phyloP scores from a whole-genome alignment of 2,329 filamentous ascomycete genomes.

The Penicillium sumatraense region DNA sequence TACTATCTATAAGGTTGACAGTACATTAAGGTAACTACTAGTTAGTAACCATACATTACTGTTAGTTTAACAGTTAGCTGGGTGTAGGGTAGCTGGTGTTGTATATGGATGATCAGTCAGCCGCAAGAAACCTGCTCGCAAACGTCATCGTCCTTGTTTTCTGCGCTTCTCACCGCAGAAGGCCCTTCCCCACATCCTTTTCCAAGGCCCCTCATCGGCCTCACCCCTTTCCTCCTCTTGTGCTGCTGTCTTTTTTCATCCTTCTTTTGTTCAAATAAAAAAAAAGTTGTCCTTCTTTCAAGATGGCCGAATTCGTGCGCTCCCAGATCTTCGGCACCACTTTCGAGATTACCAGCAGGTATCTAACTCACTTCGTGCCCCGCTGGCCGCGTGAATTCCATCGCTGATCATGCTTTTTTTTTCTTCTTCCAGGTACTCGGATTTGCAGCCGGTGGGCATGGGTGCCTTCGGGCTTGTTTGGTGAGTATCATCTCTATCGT shows the following conservation, averaged over 20 bases:
- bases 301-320: slow-evolving; percentile 98
- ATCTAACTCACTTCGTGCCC: slow-evolving; percentile 32
- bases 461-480: slow-evolving; percentile 98
- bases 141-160: slow-evolving; percentile 29
- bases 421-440: slow-evolving; percentile 74
- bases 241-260: slow-evolving; percentile 2
- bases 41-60: too few species aligned
- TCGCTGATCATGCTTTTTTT: not conserved
- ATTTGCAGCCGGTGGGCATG: slow-evolving; percentile 98
- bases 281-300: slow-evolving; percentile 41
- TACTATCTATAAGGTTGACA: too few species aligned
- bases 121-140: slow-evolving; percentile 1
- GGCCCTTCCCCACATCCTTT: slow-evolving; percentile 35
- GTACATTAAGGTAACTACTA: too few species aligned
- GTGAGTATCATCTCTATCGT: slow-evolving; percentile 55
- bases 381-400: not conserved
- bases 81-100: too few species aligned
- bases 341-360: slow-evolving; percentile 99
- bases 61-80: too few species aligned
- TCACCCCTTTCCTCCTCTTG: slow-evolving; percentile 17
- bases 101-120: not conserved
- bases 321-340: slow-evolving; percentile 99
- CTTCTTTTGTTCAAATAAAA: not conserved
- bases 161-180: slow-evolving; percentile 25
- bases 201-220: slow-evolving; percentile 15